Evolutionary conservation across 2,329 filamentous ascomycete species (phyloP), one percentile per base, ranked within the genome.

Genomic region (Grosmannia clavigera): DNA sequence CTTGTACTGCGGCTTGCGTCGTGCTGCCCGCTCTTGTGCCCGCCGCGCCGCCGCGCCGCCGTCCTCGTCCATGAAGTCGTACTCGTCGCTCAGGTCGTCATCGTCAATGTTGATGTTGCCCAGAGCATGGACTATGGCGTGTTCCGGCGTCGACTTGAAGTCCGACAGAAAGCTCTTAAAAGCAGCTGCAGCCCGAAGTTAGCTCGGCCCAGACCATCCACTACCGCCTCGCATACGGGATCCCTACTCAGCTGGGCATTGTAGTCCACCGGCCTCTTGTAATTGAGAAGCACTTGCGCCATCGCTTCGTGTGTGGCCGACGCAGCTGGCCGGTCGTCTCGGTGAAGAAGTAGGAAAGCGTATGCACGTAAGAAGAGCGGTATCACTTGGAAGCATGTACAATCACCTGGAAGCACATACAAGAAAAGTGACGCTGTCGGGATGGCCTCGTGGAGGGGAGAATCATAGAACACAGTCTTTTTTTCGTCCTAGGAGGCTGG

Each of bases 41-140:
- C 77, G 79, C 63, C 71, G 75, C 62, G 77, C 76, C 48, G 77
- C 76, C 22, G 78, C 77, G 58, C 83, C 82, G 64, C 89, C 86
- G 63, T 84, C 82, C 67, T 92, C 87, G 70, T 95, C 90, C 84
- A 95, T 90, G 70, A 95, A 89, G 68, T 96, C 91, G 71, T 96
- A 90, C 68, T 96, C 90, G 68, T 96, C 92, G 73, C 87, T 91
- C 51, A 89, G 80, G 66, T 87, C 88, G 74, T 95, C 87, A 69
- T 90, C 92, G 71, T 91, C 87, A 65, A 99, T 88, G 69, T 88
- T 88, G 68, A 99, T 84, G 66, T 87, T 85, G 66, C 90, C 85
- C 55, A 99, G 81, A 53, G 91, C 91, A 70, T 92, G 86, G 48
- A 89, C 85, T 66, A 95, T 84, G 62, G 86, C 82, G 62, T 80